Conservation (phyloP, 2,329 filamentous ascomycete genomes). For the Arachnopeziza araneosa region DNA sequence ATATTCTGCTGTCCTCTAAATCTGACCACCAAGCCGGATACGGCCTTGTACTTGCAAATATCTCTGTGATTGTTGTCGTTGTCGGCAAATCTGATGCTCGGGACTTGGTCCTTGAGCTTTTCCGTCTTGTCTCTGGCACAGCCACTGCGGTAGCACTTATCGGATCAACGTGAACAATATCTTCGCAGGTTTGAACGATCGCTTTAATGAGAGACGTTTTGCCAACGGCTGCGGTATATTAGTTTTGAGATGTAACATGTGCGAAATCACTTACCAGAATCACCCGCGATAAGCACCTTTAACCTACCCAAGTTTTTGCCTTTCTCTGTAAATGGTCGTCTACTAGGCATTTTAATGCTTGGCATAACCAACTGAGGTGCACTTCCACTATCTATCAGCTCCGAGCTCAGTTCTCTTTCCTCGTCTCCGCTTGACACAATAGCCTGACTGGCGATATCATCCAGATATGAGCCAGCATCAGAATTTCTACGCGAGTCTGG, state of each 20-base stretch:
- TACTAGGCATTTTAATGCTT: constrained; percentile 82
- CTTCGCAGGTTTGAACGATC: constrained; percentile 78
- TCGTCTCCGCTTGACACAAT: constrained; percentile 30
- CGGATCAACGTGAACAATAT: constrained; percentile 87
- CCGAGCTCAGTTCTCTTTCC: constrained; percentile 40
- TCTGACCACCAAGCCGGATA: constrained; percentile 90
- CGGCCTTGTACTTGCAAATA: constrained; percentile 74
- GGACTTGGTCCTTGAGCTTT: constrained; percentile 24
- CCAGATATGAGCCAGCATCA: constrained; percentile 43
- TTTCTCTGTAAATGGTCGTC: constrained; percentile 82
- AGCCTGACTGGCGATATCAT: constrained; percentile 36
- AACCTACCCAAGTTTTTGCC: constrained; percentile 80
- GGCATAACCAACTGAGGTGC: constrained; percentile 93
- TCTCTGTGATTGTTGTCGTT: constrained; percentile 52
- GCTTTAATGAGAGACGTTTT: constrained; percentile 88
- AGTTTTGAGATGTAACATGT: constrained; percentile 6
- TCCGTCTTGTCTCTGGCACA: constrained; percentile 21
- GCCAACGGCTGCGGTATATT: constrained; percentile 56
- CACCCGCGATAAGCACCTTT: constrained; percentile 82
- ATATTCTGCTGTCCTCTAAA: constrained; percentile 57
- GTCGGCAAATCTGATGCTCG: constrained; percentile 22
- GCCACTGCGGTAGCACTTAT: constrained; percentile 31
- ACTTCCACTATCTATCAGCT: constrained; percentile 43
- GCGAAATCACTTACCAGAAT: constrained; percentile 50
- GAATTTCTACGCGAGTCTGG: constrained; percentile 49